phyloP scores from a whole-genome alignment of 2,329 filamentous ascomycete species.

The Clarireedia hainanense region DNA sequence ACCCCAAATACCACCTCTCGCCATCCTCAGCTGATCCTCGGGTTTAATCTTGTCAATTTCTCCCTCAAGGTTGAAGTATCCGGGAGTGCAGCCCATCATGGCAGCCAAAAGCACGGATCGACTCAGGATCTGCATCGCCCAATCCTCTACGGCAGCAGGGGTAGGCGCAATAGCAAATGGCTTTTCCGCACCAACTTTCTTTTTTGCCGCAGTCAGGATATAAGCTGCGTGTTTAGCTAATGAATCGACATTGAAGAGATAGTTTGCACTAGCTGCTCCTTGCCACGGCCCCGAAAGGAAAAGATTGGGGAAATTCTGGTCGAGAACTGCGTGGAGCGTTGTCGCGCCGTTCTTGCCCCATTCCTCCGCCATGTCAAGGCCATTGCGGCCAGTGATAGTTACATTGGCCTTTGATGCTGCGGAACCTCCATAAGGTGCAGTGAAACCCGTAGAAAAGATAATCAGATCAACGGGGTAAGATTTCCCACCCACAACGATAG shows the following conservation, averaged over 20 bases:
- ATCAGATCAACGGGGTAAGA: slow-evolving; percentile 42
- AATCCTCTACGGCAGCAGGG: not conserved
- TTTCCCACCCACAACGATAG: slow-evolving; percentile 39
- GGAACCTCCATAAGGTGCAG: slow-evolving; percentile 14
- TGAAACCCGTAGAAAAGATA: slow-evolving; percentile 37
- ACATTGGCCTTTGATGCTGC: slow-evolving; percentile 30
- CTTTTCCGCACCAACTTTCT: not conserved
- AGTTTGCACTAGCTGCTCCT: not conserved
- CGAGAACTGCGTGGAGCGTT: not conserved
- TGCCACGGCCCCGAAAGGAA: not conserved
- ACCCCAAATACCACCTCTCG: not conserved
- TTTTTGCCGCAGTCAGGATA: not conserved
- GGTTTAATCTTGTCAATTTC: not conserved
- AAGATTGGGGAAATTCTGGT: not conserved
- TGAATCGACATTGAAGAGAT: not conserved
- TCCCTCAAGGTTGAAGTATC: not conserved
- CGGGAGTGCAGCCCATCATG: not conserved
- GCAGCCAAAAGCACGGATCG: not conserved
- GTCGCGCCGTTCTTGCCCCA: not conserved
- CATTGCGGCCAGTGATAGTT: slow-evolving; percentile 37
- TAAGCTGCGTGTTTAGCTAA: not conserved
- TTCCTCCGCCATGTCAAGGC: slow-evolving; percentile 35
- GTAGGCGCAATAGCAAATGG: not conserved
- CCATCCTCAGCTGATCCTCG: not conserved
- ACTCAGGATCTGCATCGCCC: not conserved